These are phyloP conservation scores for Yamadazyma triangularis DNA, from an alignment of 1,139 yeast species.

Conservation along the genomic window DNA sequence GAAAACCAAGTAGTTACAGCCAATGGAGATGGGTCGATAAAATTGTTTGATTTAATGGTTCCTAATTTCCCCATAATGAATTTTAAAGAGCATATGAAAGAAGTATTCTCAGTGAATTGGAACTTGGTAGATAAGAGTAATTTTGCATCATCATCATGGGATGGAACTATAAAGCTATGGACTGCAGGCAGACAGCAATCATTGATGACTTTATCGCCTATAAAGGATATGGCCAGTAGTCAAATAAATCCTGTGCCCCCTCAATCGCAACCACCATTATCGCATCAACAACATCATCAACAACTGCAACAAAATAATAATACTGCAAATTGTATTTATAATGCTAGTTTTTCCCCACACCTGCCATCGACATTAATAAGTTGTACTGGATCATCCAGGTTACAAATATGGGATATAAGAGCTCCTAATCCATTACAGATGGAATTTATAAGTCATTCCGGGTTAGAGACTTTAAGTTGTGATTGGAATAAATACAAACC, in stretches of 20 bases:
- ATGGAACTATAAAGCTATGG: conserved; percentile 78
- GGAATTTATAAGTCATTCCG: conserved; percentile 69
- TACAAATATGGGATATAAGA: conserved; percentile 84
- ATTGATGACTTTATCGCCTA: conserved; percentile 45
- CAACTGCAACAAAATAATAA: conserved; percentile 20
- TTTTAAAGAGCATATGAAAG: conserved; percentile 75
- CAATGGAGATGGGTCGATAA: conserved; percentile 86
- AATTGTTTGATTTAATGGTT: conserved; percentile 71
- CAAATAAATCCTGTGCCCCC: conserved; percentile 12
- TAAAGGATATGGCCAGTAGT: neutral
- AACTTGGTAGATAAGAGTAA: conserved; percentile 69
- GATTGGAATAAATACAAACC: conserved; percentile 92
- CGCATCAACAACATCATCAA: conserved; percentile 24
- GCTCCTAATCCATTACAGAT: conserved; percentile 57
- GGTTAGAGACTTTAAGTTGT: conserved; percentile 72
- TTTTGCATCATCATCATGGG: conserved; percentile 87
- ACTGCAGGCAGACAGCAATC: conserved; percentile 59
- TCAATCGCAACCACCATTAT: conserved; percentile 29
- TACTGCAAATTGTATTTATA: conserved; percentile 60
- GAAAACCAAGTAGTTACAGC: conserved; percentile 83
- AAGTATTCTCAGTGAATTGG: conserved; percentile 89
- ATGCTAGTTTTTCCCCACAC: conserved; percentile 83
- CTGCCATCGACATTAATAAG: conserved; percentile 67
- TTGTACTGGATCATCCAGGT: conserved; percentile 75
- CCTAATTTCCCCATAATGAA: conserved; percentile 70